These are phyloP conservation scores for Botrytis hyacinthi DNA, from an alignment of 2,329 filamentous ascomycete species.

Conservation along the genomic window DNA sequence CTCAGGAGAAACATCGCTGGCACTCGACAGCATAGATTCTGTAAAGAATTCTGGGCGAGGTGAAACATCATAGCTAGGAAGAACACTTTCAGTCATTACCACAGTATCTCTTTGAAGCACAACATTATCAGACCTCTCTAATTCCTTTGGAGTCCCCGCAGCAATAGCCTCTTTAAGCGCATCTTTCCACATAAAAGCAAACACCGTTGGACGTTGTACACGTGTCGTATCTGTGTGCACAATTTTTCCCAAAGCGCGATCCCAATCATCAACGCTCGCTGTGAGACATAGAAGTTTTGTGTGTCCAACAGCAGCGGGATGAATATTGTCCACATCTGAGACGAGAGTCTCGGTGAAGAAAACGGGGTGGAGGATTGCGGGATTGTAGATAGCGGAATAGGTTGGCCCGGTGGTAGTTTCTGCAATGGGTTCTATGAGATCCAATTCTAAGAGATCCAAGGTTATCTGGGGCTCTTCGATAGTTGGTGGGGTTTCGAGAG, in stretches of 20 bases:
- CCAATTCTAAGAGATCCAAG: too few species aligned
- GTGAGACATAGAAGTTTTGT: constrained; percentile 5
- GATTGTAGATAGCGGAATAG: constrained; percentile 22
- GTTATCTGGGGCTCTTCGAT: constrained; percentile 14
- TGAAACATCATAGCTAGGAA: not conserved
- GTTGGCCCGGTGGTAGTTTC: not conserved
- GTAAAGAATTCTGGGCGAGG: constrained; percentile 1
- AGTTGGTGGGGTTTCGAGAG: constrained; percentile 17
- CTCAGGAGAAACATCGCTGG: too few species aligned
- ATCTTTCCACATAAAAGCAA: constrained; percentile 15
- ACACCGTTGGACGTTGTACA: constrained; percentile 22
- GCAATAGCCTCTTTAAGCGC: constrained; percentile 12
- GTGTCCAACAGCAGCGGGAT: constrained; percentile 27
- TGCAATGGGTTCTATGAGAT: not conserved
- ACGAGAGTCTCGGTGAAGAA: constrained; percentile 25
- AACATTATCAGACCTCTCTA: not conserved
- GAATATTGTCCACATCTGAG: constrained; percentile 21
- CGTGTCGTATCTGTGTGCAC: constrained; percentile 20
- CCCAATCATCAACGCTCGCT: constrained; percentile 27
- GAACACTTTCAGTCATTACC: too few species aligned
- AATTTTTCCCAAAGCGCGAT: constrained; percentile 27
- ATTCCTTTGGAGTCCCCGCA: not conserved
- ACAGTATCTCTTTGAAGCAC: not conserved
- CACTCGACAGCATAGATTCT: too few species aligned
- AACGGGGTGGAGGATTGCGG: constrained; percentile 26